These are phyloP conservation scores for Karstenula rhodostoma DNA, from an alignment of 2,329 filamentous ascomycete genomes.

Conservation along the genomic window DNA sequence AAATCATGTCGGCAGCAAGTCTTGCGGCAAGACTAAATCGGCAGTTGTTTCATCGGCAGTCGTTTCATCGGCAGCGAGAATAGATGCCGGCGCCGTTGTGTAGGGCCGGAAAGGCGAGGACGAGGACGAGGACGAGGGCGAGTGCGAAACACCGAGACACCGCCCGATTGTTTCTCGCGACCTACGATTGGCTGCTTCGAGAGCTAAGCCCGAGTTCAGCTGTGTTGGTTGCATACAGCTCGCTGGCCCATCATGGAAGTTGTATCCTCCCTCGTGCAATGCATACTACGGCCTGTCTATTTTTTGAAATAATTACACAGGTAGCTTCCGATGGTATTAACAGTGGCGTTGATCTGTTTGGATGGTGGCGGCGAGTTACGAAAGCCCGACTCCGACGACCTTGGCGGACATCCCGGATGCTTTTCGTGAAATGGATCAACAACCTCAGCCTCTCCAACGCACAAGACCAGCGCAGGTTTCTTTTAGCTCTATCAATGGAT, in stretches of 20 bases:
- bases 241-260: background rate
- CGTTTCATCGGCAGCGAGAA: background rate
- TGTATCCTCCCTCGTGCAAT: background rate
- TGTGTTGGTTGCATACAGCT: background rate
- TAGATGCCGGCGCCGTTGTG: background rate
- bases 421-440: constrained; percentile 18
- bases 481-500: constrained; percentile 17
- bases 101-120: background rate
- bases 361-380: background rate
- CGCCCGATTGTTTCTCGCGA: constrained; percentile 10
- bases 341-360: background rate
- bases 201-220: background rate
- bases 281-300: background rate
- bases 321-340: background rate
- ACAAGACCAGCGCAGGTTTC: constrained; percentile 24
- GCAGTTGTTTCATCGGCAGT: background rate
- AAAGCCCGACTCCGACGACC: constrained; percentile 13
- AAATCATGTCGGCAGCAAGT: background rate
- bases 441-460: constrained; percentile 19
- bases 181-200: background rate
- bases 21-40: background rate
- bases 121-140: too few relatives aligned
- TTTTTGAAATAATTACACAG: too few relatives aligned
- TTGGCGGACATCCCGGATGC: constrained; percentile 15
- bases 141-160: constrained; percentile 10